phyloP scores from a whole-genome alignment of 2,329 filamentous ascomycete genomes.

The Paramyrothecium sp. region DNA sequence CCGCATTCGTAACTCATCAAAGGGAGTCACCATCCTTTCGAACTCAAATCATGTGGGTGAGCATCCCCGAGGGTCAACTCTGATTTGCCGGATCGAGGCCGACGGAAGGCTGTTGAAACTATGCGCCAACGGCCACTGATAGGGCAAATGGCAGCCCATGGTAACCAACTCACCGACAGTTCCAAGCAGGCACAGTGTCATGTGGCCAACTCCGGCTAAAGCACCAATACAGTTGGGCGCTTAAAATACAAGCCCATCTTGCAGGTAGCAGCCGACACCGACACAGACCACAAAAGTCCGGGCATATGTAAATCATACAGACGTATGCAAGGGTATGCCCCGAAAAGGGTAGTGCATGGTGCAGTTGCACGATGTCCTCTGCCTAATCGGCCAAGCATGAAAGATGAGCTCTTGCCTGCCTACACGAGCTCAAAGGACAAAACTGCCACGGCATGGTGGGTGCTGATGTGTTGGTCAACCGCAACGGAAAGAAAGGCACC shows the following conservation, averaged over 20 bases:
- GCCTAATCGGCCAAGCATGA: not conserved
- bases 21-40: too few relatives aligned
- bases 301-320: not conserved
- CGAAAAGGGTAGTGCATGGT: not conserved
- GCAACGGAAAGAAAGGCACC: not conserved
- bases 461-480: slow-evolving; percentile 17
- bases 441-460: not conserved
- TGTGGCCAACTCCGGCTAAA: not conserved
- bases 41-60: too few relatives aligned
- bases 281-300: not conserved
- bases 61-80: too few relatives aligned
- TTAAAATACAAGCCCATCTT: not conserved
- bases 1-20: not conserved
- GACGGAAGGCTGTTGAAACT: too few relatives aligned
- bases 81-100: too few relatives aligned
- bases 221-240: not conserved
- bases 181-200: not conserved
- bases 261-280: not conserved
- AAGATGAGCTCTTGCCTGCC: not conserved
- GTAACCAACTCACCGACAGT: not conserved
- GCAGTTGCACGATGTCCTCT: not conserved
- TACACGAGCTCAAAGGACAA: not conserved
- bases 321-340: not conserved
- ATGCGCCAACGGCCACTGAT: too few relatives aligned
- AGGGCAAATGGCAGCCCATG: too few relatives aligned